Conservation (phyloP, 352 stramenopile genomes). For the Phytophthora pisi region DNA sequence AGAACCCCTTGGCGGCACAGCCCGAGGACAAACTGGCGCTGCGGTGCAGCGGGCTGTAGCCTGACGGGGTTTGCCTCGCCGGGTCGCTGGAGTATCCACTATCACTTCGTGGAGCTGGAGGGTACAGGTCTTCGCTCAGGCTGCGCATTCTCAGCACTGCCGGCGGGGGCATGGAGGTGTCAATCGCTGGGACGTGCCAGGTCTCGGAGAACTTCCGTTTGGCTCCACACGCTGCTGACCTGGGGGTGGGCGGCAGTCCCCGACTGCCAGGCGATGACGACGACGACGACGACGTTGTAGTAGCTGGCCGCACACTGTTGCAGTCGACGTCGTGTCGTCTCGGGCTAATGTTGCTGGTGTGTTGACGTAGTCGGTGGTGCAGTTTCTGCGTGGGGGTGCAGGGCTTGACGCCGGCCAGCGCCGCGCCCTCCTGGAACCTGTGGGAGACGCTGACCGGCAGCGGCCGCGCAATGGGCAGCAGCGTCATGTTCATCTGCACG, state of each 20-base stretch:
- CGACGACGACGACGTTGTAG: conserved; percentile 8
- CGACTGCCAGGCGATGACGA: not conserved
- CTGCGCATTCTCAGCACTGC: conserved; percentile 35
- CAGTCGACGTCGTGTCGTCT: conserved; percentile 49
- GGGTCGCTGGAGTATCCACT: conserved; percentile 46
- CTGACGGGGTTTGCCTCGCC: conserved; percentile 12
- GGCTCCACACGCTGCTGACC: conserved; percentile 15
- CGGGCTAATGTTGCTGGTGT: conserved; percentile 72
- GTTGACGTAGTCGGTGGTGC: conserved; percentile 54
- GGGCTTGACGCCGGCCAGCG: conserved; percentile 46
- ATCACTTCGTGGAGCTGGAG: conserved; percentile 21
- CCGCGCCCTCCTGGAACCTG: conserved; percentile 51
- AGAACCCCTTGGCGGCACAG: conserved; percentile 39
- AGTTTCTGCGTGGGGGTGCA: conserved; percentile 71
- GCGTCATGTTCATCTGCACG: conserved; percentile 88
- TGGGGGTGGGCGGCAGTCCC: conserved; percentile 32
- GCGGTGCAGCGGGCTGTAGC: conserved; percentile 35
- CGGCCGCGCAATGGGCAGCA: conserved; percentile 76
- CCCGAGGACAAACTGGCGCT: conserved; percentile 47
- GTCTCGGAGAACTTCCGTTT: conserved; percentile 38
- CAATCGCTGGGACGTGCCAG: conserved; percentile 32
- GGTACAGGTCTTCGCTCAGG: conserved; percentile 46
- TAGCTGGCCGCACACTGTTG: conserved; percentile 23
- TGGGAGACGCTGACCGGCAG: conserved; percentile 56
- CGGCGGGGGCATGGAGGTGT: conserved; percentile 25